Evolutionary conservation across 2,329 filamentous ascomycete genomes (phyloP), one percentile per base, ranked within the genome.

Genomic region (Cercospora sojina): DNA sequence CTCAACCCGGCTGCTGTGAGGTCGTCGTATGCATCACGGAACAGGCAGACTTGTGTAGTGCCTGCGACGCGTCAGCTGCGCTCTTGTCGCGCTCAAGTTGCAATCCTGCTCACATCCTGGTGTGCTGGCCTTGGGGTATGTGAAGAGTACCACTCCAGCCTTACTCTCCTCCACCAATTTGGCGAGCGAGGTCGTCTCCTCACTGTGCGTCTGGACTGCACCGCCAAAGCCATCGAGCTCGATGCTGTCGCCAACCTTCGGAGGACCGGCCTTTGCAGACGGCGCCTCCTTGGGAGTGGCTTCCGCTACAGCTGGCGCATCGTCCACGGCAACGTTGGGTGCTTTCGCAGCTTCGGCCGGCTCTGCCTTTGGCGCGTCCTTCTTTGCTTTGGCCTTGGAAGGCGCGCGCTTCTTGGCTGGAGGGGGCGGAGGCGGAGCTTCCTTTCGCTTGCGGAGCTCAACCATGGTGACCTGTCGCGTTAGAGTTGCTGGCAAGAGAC

Each of bases 91-190:
- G 31, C 43, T 8, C 20, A 31, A 8, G 5, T 27, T 12, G 10
- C 25, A 6, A 10, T 56, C 25, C 5, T 43, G 49, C 92, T 87
- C 88, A 97, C 94, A 98, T 69, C 94, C 94, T 41, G 92, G 92
- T 23, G 95, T 99, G 29, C 91, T 95, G 12, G 95, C 95, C 81
- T 91, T 96, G 66, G 95, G 95, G 77, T 98, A 98, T 32, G 93
- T 97, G 79, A 99, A 97, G 31, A 98, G 82, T 35, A 97, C 92
- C 51, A 98, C 90, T 27, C 94, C 95, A 38, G 86, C 84, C 81
- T 91, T 89, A 85, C 93, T 96, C 76, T 90, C 86, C 60, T 92
- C 90, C 58, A 97, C 86, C 25, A 99, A 87, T 73, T 88, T 84
- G 81, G 92, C 90, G 66, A 99, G 83, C 1, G 88, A 92, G 5